Evolutionary conservation across 768 basidiomycete genomes (phyloP), one percentile per base, ranked within the genome.

Genomic region (Lentinus brumalis): DNA sequence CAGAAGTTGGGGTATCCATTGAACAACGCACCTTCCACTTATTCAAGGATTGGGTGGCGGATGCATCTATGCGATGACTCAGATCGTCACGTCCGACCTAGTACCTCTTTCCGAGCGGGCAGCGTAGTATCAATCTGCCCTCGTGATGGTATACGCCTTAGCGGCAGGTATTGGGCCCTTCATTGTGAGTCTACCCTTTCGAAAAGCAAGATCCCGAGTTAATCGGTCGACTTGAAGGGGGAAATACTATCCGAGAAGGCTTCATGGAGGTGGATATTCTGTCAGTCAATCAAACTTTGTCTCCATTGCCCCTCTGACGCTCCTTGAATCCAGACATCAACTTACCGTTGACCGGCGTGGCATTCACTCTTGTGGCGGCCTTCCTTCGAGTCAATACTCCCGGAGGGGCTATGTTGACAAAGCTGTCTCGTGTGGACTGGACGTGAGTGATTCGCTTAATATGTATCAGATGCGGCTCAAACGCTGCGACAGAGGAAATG

Each of bases 51-150:
- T 74, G 41, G 75, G 74, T 14, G 70, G 70, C 10, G 76, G 75
- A 5, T 69, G 62, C 1, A 69, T 73, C 49, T 40, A 73, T 12
- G 53, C 66, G 16, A 44, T 71, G 40, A 60, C 71, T 10, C 71
- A 73, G 39, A 76, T 78, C 54, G 62, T 79, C 62, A 66, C 70
- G 6, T 69, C 74, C 15, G 79, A 80, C 61, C 67, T 79, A 1
- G 73, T 78, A 0, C 74, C 79, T 1, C 71, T 80, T 12, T 55
- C 67, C 1, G 74, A 78, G 50, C 74, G 79, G 0, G 78, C 77
- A 0, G 49, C 63, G 14, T 75, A 67, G 14, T 75, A 67, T 38
- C 26, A 58, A 74, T 32, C 61, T 70, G 30, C 70, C 47, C 11
- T 52, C 62, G 32, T 59, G 67, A 5, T 76, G 69, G 70, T 49